A percentile compares a stretch with the other conserved stretches of the same genome.
Conservation (phyloP, 352 stramenopile genomes). For the Pythium monospermum region DNA sequence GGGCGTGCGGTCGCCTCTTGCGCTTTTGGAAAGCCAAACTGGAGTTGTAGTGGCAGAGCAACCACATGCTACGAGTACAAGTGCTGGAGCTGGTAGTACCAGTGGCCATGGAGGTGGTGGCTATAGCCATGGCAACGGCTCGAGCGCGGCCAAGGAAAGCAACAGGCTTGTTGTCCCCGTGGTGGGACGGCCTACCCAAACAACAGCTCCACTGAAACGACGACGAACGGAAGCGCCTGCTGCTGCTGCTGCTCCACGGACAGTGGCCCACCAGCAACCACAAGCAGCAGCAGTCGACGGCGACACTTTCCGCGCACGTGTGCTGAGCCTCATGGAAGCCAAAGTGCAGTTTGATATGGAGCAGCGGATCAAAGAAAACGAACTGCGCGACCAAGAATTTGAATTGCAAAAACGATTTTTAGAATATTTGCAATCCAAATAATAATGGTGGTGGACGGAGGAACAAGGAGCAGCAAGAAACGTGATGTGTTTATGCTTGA, state of each 20-base stretch:
- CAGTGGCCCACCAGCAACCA: no score
- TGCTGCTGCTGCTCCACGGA: no score
- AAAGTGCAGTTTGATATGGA: slow-evolving; percentile 85
- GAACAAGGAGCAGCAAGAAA: no score
- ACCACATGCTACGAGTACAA: no score
- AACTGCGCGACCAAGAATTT: slow-evolving; percentile 75
- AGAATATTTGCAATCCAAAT: slow-evolving; percentile 81
- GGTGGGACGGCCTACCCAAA: no score
- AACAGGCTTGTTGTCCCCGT: no score
- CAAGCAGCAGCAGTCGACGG: slow-evolving; percentile 19
- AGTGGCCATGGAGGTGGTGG: background rate
- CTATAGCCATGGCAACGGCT: no score
- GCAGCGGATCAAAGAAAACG: slow-evolving; percentile 66
- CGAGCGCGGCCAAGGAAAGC: no score
- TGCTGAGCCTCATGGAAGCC: slow-evolving; percentile 71
- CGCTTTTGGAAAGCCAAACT: no score
- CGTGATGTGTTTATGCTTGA: background rate
- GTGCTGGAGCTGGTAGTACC: background rate
- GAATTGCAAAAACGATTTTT: slow-evolving; percentile 79
- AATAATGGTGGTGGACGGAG: no score
- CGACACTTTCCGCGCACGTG: slow-evolving; percentile 48
- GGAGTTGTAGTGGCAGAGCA: no score
- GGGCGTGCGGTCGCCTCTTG: slow-evolving; percentile 8
- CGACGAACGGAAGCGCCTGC: background rate
- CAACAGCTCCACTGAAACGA: slow-evolving; percentile 2